Percentiles rank a stretch among this genome's conserved stretches.
phyloP scores from a whole-genome alignment of 345 rosid genomes.

The Ceriops decandra region DNA sequence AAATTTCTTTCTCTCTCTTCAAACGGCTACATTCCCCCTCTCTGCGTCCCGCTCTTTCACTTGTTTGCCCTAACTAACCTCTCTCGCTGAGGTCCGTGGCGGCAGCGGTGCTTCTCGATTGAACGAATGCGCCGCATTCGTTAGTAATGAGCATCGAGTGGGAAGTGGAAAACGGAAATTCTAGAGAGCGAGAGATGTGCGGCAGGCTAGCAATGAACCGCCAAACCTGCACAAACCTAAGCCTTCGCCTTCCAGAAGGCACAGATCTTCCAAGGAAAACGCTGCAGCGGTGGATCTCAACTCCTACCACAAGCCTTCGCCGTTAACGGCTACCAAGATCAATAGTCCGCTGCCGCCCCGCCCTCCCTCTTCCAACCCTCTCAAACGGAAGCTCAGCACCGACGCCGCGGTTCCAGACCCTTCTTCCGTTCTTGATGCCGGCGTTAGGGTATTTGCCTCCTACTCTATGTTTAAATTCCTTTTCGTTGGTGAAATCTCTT shows the following conservation, averaged over 20 bases:
- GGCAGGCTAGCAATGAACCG: slow-evolving; percentile 23
- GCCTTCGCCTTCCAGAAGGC: slow-evolving; percentile 42
- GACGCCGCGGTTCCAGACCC: slow-evolving; percentile 40
- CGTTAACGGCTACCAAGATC: slow-evolving; percentile 37
- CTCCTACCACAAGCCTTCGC: slow-evolving; percentile 34
- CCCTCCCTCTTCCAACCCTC: slow-evolving; percentile 83
- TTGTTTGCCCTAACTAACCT: slow-evolving; percentile 33
- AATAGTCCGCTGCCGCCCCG: slow-evolving; percentile 76
- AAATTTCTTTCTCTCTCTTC: slow-evolving; percentile 16
- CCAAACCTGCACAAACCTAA: slow-evolving; percentile 20
- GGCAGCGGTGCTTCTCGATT: slow-evolving; percentile 42
- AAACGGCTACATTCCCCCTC: slow-evolving; percentile 53
- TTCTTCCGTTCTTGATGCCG: slow-evolving; percentile 24
- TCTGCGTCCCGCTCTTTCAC: slow-evolving; percentile 35
- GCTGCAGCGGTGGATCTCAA: slow-evolving; percentile 80
- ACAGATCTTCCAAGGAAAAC: slow-evolving; percentile 61
- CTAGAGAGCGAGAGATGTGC: slow-evolving; percentile 5
- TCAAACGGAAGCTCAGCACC: slow-evolving; percentile 70
- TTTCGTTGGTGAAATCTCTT: too few species aligned
- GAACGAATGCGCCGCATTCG: slow-evolving; percentile 70
- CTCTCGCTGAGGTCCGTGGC: slow-evolving; percentile 19
- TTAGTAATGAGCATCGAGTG: too few species aligned
- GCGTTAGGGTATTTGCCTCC: slow-evolving; percentile 16
- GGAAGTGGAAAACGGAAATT: not conserved
- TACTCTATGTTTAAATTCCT: too few species aligned